Evolutionary conservation across 2,329 filamentous ascomycete genomes (phyloP), one percentile per base, ranked within the genome.

Genomic region (Aspergillus sp.): DNA sequence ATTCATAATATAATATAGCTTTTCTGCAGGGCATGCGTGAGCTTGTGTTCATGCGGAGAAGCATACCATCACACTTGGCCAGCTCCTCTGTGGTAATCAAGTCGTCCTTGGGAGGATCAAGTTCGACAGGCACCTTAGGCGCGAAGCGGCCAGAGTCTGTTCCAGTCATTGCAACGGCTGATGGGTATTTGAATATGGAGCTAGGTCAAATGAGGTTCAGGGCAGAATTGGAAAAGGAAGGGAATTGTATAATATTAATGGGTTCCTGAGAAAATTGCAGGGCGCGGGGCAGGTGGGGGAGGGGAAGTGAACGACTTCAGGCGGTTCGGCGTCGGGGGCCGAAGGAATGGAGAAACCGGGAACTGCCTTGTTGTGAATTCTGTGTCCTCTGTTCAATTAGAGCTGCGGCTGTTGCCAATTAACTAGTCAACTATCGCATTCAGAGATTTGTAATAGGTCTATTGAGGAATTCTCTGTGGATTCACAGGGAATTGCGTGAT

Each of bases 91-190:
- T 70, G n/a, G 87, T 87, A 68, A 99, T 97, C 39, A 85, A 84
- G 68, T 97, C 93, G 71, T 91, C 84, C 78, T 96, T 98, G 14
- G 95, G 95, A 39, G 91, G 88, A 57, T 89, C 82, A 58, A 99
- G 85, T 57, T 87, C 59, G 57, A 79, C 73, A 4, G 75, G 72
- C 6, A 70, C 65, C 57, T 77, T 78, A 47, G 76, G 76, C 12
- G 69, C 66, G 59, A 79, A 79, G 52, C 71, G 70, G 63, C 76
- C 75, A 45, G 68, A 62, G n/a, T 57, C 65, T 52, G 68, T 64
- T 60, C 68, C 70, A 37, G 62, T 58, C 73, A 75, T 75, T 60
- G 40, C 66, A 39, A 54, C 44, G 14, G 25, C 8, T 23, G 46
- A 11, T 9, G 14, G 23, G 19, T 21, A 27, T 5, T 21, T 14